Percentiles rank a stretch among this genome's conserved stretches.
phyloP scores from a whole-genome alignment of 306 rosid species.

The Astragalus membranaceus region DNA sequence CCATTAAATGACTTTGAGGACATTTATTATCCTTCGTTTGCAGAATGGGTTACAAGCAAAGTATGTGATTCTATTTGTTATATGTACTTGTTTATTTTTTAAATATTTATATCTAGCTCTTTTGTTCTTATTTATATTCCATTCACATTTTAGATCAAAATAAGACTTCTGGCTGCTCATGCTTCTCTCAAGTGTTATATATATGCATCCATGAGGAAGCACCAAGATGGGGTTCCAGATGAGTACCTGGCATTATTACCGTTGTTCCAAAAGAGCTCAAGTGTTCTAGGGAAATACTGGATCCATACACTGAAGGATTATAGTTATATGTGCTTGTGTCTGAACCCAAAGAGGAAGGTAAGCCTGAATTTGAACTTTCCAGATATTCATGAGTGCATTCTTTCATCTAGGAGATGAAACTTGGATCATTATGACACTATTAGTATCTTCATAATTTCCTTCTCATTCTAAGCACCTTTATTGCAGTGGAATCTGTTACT shows the following conservation, averaged over 20 bases:
- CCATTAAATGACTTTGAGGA: constrained; percentile 79
- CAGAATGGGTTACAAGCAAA: constrained; percentile 99
- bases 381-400: not conserved
- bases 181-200: constrained; percentile 96
- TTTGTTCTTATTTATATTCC: constrained; percentile 3
- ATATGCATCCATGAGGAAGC: constrained; percentile 82
- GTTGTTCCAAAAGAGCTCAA: constrained; percentile 78
- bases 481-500: constrained; percentile 86
- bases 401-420: constrained; percentile 14
- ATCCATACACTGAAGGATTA: constrained; percentile 73
- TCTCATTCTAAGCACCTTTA: constrained; percentile 24
- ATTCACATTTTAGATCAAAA: constrained; percentile 59
- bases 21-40: constrained; percentile 96
- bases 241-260: constrained; percentile 80
- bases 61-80: constrained; percentile 28
- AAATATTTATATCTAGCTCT: not conserved
- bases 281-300: constrained; percentile 85
- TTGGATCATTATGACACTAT: not conserved
- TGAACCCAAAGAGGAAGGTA: constrained; percentile 70
- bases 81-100: not conserved
- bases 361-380: constrained; percentile 26
- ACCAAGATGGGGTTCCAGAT: constrained; percentile 56
- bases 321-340: constrained; percentile 56
- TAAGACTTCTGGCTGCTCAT: constrained; percentile 95
- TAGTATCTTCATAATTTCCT: constrained; percentile 9